phyloP scores from a whole-genome alignment of 2,329 filamentous ascomycete genomes.

The Aschersonia sp. region DNA sequence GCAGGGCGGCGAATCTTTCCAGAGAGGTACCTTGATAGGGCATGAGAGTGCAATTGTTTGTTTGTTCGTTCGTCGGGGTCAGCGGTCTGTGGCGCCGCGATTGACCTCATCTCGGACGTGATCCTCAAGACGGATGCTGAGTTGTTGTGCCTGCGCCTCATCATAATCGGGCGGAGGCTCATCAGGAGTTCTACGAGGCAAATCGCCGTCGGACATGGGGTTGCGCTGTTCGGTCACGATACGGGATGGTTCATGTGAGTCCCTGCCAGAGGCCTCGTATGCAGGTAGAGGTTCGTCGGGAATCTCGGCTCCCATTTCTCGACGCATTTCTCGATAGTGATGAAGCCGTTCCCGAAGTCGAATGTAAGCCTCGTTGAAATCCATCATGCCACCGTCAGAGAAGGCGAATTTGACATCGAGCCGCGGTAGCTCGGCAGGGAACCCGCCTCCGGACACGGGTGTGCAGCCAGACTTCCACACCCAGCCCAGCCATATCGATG shows the following conservation, averaged over 20 bases:
- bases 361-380: constrained; percentile 75
- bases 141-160: constrained; percentile 65
- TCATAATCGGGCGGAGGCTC: constrained; percentile 89
- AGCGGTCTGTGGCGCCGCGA: constrained; percentile 24
- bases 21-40: no score
- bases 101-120: constrained; percentile 64
- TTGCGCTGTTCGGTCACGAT: constrained; percentile 12
- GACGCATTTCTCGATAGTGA: constrained; percentile 63
- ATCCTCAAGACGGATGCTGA: constrained; percentile 47
- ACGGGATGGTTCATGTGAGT: constrained; percentile 15
- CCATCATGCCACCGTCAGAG: constrained; percentile 88
- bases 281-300: constrained; percentile 79
- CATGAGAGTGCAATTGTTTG: no score
- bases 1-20: no score
- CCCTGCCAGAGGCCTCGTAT: constrained; percentile 49
- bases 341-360: constrained; percentile 70
- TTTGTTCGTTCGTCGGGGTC: constrained; percentile 1
- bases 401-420: constrained; percentile 79
- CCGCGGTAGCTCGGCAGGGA: constrained; percentile 57
- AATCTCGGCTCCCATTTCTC: constrained; percentile 49
- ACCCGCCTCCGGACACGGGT: constrained; percentile 70
- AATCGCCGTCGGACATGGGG: constrained; percentile 20
- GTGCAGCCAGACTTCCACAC: constrained; percentile 72
- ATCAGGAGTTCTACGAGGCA: constrained; percentile 33
- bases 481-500: constrained; percentile 87